Conservation (phyloP, 768 basidiomycete species). For the Mycena metata region DNA sequence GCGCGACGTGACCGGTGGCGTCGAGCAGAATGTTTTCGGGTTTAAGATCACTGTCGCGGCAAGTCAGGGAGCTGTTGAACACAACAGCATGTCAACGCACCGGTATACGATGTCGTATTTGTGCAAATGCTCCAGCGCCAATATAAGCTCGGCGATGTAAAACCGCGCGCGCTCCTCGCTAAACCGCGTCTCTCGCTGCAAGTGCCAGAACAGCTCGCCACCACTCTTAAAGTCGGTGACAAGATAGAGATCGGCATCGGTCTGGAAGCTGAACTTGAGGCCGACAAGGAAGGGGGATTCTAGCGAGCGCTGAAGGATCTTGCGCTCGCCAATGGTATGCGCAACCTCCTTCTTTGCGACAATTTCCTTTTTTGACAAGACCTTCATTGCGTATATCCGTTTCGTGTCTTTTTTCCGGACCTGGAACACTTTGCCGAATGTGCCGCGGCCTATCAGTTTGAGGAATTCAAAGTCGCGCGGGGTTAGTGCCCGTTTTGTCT, state of each 20-base stretch:
- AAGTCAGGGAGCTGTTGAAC: conserved; percentile 7
- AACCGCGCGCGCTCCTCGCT: conserved; percentile 94
- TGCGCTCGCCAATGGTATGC: conserved; percentile 99
- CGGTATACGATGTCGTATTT: conserved; percentile 97
- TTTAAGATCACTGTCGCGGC: conserved; percentile 82
- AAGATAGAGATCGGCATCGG: conserved; percentile 93
- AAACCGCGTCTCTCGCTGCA: conserved; percentile 96
- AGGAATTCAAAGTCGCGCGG: conserved; percentile 98
- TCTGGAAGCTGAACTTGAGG: conserved; percentile 98
- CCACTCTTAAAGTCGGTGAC: conserved; percentile 99
- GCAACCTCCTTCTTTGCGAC: conserved; percentile 99
- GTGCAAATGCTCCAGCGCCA: conserved; percentile 97
- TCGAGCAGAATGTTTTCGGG: conserved; percentile 99
- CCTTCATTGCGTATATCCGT: conserved; percentile 99
- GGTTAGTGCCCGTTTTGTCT: conserved; percentile 90
- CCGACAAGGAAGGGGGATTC: conserved; percentile 98
- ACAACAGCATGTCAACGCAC: conserved; percentile 56
- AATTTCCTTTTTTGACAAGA: conserved; percentile 98
- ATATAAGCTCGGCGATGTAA: conserved; percentile 95
- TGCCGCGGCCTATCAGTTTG: conserved; percentile 97
- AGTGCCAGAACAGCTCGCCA: conserved; percentile 98
- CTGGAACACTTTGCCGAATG: conserved; percentile 98
- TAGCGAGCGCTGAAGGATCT: conserved; percentile 94
- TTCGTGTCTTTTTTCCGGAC: conserved; percentile 98
- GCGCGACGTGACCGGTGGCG: conserved; percentile 97